These are phyloP conservation scores for Penicillium lividum DNA, from an alignment of 495 filamentous ascomycete species.

Conservation along the genomic window DNA sequence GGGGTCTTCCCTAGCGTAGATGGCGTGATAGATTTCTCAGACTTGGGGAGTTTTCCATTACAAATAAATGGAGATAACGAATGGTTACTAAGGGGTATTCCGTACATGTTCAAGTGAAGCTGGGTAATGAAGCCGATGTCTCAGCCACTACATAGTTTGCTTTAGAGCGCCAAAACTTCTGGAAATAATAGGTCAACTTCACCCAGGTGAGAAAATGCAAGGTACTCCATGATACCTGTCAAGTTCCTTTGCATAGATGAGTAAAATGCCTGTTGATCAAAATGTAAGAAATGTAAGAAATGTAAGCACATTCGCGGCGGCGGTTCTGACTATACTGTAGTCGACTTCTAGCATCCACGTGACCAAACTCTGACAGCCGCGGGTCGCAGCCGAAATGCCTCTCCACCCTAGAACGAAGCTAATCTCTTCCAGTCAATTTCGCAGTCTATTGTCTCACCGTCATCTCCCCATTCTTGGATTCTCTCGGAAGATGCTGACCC, in stretches of 20 bases:
- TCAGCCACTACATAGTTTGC: not conserved
- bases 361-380: conserved; percentile 7
- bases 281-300: not conserved
- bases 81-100: not conserved
- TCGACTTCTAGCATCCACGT: not conserved
- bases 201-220: not conserved
- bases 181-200: not conserved
- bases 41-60: not conserved
- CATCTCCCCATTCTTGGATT: not conserved
- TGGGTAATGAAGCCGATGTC: not conserved
- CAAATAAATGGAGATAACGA: not conserved
- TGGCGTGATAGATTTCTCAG: not conserved
- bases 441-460: not conserved
- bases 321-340: conserved; percentile 7
- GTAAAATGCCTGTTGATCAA: too few species aligned
- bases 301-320: conserved; percentile 6
- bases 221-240: not conserved
- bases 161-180: not conserved
- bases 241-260: not conserved
- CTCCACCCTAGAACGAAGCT: conserved; percentile 7
- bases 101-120: not conserved
- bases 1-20: not conserved
- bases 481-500: conserved; percentile 13
- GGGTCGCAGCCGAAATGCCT: conserved; percentile 7
- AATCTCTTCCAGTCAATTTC: conserved; percentile 2